Conservation (phyloP, 148 eudicot genomes). For the Cornus kousa region DNA sequence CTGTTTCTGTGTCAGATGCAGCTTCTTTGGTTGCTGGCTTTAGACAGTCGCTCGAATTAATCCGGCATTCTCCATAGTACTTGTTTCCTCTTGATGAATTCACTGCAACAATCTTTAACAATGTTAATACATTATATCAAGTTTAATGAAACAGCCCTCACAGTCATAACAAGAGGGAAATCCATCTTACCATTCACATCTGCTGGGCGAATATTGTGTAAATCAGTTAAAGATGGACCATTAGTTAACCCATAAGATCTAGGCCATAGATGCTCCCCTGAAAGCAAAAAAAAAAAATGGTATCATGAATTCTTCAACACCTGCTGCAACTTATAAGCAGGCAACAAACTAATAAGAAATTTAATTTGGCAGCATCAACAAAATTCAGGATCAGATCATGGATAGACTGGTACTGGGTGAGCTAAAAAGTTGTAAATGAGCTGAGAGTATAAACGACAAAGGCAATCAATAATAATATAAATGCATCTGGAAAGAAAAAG, state of each 20-base stretch:
- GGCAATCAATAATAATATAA: background rate
- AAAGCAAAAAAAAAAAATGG: background rate
- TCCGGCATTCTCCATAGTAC: conserved; percentile 54
- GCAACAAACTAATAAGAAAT: background rate
- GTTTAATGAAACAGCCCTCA: background rate
- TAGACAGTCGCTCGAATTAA: conserved; percentile 24
- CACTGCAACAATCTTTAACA: conserved; percentile 28
- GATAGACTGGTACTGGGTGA: background rate
- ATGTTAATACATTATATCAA: background rate
- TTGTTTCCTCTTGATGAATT: conserved; percentile 61
- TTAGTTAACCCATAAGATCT: conserved; percentile 44
- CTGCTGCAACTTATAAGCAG: background rate
- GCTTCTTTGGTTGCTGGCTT: conserved; percentile 61
- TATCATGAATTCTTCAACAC: background rate
- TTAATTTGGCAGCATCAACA: background rate
- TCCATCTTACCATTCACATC: conserved; percentile 47
- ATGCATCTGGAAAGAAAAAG: background rate
- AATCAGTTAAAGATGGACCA: conserved; percentile 47
- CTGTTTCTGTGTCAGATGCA: conserved; percentile 53
- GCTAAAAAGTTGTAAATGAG: background rate
- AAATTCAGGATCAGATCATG: background rate
- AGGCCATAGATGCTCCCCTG: conserved; percentile 71
- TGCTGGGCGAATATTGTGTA: conserved; percentile 62
- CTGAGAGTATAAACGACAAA: background rate
- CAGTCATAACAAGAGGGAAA: background rate